Evolutionary conservation across 495 filamentous ascomycete species (phyloP), one percentile per base, ranked within the genome.

Genomic region (Podospora tetraspora): DNA sequence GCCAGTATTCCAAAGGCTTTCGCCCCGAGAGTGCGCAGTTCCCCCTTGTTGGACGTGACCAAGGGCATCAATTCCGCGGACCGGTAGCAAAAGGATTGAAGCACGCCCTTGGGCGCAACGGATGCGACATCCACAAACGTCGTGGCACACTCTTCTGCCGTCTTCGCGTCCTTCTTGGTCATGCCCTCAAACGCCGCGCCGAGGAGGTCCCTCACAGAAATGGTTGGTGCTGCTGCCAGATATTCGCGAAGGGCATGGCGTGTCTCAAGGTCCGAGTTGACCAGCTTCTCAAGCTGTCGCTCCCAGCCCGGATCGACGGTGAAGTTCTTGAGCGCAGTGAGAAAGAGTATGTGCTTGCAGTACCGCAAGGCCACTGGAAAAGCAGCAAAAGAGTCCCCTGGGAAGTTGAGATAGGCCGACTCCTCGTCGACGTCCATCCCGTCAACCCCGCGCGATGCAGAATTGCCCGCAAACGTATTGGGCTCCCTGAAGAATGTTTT

Each of bases 261-360:
- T 9, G 84, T 86, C 52, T 81, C 76, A 57, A 87, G 82, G 73
- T 92, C 88, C 6, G 88, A 89, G 13, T 87, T 82, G 22, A 93
- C 81, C 0, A 89, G 78, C 16, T 87, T 83, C 71, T 92, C 91
- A 4, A 97, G 79, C 75, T 90, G 90, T 25, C 88, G 82, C 68
- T 94, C 93, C 94, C 94, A 97, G 62, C 94, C 91, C 65, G 89
- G 86, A 69, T 96, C 89, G 43, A 93, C 79, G 10, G 84, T 85
- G 21, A 90, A 82, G 10, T 83, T 79, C 13, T 80, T 79, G 56
- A 96, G 82, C 4, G 91, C 91, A 66, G 91, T 82, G 71, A 90
- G 84, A 34, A 96, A 83, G 3, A 96, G 79, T n/a, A 93, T 86
- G 24, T 88, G 87, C 32, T 88, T 88, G 69, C 89, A 88, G 72